phyloP scores from a whole-genome alignment of 768 basidiomycete genomes.

The Tylopilus plumbeoviolaceoides region DNA sequence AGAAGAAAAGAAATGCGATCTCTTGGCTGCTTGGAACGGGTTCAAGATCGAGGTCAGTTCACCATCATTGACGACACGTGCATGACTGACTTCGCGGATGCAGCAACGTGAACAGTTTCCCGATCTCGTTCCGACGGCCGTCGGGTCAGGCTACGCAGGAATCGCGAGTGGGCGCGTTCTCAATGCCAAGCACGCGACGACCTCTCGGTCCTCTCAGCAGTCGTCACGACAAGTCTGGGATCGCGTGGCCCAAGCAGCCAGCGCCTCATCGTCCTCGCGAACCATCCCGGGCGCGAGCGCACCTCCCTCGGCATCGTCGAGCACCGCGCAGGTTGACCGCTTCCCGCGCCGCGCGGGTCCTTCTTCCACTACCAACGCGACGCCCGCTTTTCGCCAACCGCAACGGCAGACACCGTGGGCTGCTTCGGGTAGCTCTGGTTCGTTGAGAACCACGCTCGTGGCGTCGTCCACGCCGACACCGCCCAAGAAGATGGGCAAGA shows the following conservation, averaged over 20 bases:
- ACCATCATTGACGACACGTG: neutral
- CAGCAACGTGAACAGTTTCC: conserved; percentile 88
- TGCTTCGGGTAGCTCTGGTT: conserved; percentile 17
- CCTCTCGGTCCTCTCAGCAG: conserved; percentile 50
- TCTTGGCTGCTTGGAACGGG: conserved; percentile 76
- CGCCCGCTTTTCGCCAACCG: conserved; percentile 35
- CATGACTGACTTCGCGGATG: neutral
- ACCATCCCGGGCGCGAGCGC: conserved; percentile 10
- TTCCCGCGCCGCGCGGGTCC: conserved; percentile 31
- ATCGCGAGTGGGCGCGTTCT: conserved; percentile 80
- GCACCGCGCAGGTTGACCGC: conserved; percentile 11
- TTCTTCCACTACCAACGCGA: neutral
- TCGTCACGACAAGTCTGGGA: conserved; percentile 76
- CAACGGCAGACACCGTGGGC: conserved; percentile 65
- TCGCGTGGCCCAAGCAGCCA: conserved; percentile 80
- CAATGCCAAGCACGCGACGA: conserved; percentile 75
- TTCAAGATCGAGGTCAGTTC: conserved; percentile 82
- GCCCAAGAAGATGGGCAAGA: conserved; percentile 13
- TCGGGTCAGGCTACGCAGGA: conserved; percentile 68
- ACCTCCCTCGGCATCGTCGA: conserved; percentile 28
- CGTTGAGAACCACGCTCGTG: neutral
- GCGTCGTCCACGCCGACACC: neutral
- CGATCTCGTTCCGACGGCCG: conserved; percentile 55
- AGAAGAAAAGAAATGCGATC: conserved; percentile 74
- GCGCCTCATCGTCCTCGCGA: conserved; percentile 38